Conservation (phyloP, 331 rosid genomes). For the Malus hybrid region DNA sequence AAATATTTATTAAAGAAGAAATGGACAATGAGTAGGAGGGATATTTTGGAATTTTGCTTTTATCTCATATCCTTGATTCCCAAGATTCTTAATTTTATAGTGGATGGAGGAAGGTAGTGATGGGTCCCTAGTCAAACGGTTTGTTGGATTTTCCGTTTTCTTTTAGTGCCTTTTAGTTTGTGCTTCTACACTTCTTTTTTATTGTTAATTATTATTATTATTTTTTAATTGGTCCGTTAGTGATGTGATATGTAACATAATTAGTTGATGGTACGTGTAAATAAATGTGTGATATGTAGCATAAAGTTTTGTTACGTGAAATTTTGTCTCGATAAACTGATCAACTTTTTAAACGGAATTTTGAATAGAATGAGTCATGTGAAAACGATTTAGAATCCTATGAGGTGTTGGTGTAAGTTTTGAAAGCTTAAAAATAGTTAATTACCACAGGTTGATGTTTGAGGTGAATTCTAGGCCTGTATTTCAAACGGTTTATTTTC, state of each 20-base stretch:
- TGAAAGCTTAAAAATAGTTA: no score
- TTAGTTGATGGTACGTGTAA: no score
- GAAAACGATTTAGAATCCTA: neutral
- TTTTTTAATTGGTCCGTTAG: neutral
- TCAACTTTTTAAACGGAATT: neutral
- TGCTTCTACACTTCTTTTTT: constrained; percentile 10
- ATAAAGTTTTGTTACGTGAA: neutral
- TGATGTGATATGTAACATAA: constrained; percentile 1
- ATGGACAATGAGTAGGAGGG: constrained; percentile 18
- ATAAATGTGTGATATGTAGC: neutral
- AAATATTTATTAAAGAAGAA: neutral
- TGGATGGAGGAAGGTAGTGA: constrained; percentile 2
- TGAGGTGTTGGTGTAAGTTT: neutral
- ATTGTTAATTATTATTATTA: no score
- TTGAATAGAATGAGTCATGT: no score
- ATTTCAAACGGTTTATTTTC: no score
- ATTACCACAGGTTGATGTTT: no score
- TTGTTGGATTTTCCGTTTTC: constrained; percentile 44
- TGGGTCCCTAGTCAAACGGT: constrained; percentile 62
- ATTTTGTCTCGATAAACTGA: neutral
- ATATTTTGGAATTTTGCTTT: constrained; percentile 43
- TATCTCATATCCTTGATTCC: constrained; percentile 11
- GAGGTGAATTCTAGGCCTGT: accelerated
- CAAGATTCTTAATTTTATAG: constrained; percentile 37
- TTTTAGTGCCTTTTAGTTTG: constrained; percentile 34